Evolutionary conservation across 306 rosid species (phyloP).

Genomic region (Prinsepia uniflora): DNA sequence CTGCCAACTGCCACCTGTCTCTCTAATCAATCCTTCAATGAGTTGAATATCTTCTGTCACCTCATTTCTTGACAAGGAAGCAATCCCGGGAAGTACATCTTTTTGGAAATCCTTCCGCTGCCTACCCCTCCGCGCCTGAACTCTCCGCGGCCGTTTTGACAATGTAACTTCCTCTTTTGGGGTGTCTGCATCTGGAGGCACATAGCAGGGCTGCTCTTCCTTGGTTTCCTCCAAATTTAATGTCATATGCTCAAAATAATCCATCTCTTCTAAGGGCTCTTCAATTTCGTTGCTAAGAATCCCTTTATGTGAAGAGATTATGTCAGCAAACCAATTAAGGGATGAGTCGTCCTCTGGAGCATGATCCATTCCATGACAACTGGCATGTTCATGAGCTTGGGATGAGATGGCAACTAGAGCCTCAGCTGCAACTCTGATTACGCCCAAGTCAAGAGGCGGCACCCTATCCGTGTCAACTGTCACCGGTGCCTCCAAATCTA

Average conservation of each 20-base stretch:
- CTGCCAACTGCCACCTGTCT: conserved; percentile 68
- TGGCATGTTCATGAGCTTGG: conserved; percentile 28
- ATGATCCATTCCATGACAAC: conserved; percentile 23
- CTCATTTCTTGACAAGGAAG: conserved; percentile 76
- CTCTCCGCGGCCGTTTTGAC: conserved; percentile 53
- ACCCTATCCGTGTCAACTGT: conserved; percentile 34
- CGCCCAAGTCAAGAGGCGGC: conserved; percentile 29
- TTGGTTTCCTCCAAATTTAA: conserved; percentile 50
- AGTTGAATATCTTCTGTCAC: conserved; percentile 87
- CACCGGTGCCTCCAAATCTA: conserved; percentile 69
- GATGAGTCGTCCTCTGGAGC: conserved; percentile 28
- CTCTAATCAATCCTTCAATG: conserved; percentile 77
- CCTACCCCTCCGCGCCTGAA: conserved; percentile 72
- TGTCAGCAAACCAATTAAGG: conserved; percentile 64
- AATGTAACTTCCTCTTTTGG: conserved; percentile 49
- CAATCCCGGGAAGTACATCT: conserved; percentile 78
- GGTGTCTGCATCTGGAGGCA: conserved; percentile 52
- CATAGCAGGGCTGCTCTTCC: conserved; percentile 56
- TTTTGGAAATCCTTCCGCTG: conserved; percentile 81
- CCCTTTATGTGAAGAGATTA: conserved; percentile 41
- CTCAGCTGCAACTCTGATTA: conserved; percentile 58
- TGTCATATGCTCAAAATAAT: conserved; percentile 75
- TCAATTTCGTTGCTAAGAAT: conserved; percentile 26
- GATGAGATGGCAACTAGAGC: conserved; percentile 61
- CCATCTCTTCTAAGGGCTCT: conserved; percentile 35